phyloP scores from a whole-genome alignment of 306 rosid species.

The Delonix regia region DNA sequence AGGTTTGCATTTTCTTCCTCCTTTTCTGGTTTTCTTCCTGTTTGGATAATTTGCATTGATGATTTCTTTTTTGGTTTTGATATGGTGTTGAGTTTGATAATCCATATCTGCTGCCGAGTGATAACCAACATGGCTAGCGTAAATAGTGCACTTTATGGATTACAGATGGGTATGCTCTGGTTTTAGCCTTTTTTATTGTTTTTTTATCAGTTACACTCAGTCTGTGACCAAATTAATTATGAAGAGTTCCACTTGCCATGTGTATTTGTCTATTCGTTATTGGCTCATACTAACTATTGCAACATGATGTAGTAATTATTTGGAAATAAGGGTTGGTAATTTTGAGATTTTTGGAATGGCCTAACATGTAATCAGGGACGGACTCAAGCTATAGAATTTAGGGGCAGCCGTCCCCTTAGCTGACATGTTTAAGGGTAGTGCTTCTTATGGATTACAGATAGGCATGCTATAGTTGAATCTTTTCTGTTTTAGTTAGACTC shows the following conservation, averaged over 20 bases:
- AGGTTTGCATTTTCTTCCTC: constrained; percentile 50
- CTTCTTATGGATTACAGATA: constrained; percentile 21
- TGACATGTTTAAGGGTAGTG: too few species aligned
- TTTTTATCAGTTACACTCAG: too few species aligned
- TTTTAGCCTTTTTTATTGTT: constrained; percentile 16
- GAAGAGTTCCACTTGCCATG: too few species aligned
- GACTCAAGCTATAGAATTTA: too few species aligned
- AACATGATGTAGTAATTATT: too few species aligned
- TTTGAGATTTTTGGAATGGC: too few species aligned
- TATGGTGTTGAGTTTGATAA: constrained; percentile 8
- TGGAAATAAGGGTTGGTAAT: too few species aligned
- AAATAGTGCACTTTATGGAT: constrained; percentile 2
- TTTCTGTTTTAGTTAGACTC: not conserved
- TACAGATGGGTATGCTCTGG: constrained; percentile 1
- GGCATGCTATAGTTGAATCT: not conserved
- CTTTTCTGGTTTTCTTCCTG: not conserved
- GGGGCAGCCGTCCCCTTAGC: too few species aligned
- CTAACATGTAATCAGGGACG: too few species aligned
- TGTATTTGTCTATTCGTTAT: too few species aligned
- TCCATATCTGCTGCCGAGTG: constrained; percentile 8
- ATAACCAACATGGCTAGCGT: not conserved
- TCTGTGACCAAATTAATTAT: not conserved
- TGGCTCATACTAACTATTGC: too few species aligned
- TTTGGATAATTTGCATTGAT: not conserved
- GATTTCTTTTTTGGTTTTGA: not conserved